Base-by-base conservation (phyloP, 148 eudicot species). In the Camellia sinensis region DNA sequence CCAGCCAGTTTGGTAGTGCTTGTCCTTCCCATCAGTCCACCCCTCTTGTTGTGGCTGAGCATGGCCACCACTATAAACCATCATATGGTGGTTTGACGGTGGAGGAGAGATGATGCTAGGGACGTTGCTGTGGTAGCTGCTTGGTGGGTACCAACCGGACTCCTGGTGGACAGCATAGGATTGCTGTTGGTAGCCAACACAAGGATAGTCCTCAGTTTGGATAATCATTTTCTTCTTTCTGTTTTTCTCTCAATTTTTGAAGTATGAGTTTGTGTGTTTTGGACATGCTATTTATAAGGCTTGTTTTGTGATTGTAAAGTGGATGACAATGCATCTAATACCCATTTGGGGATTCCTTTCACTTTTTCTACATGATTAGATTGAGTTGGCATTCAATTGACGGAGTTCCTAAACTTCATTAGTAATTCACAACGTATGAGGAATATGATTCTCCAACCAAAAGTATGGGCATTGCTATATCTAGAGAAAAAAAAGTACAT, bases 231-330 rank as follows among this genome's bases (percentile, higher is more conserved):
- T 19, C 29, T 18, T 6, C 37, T 14, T n/a, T 7, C 3, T 17
- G 7, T 18, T 17, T 12, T 45, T 71, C 9, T 50, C 19, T 17
- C 5, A 4, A 11, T 45, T 2, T 13, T 2, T 15, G 15, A 4
- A 12, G n/a, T 41, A 5, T 41, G 19, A 10, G n/a, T 40, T 69
- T 15, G 44, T 14, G 15, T 17, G 9, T 11, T 19, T 22, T 40
- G 52, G 40, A 41, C 17, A 7, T 15, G 70, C 12, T 64, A 62
- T 76, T 76, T 76, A 64, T 76, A 76, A 50, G 45, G 75, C 6
- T 72, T 8, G 11, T 72, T 13, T 19, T 40, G 11, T 5, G 5
- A 19, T 72, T 19, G 9, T 5, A 6, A 40, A 3, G 5, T 2
- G 3, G 37, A 29, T 62, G 65, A 19, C 2, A 62, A 62, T 12